Evolutionary conservation across 192 early-diverging fungal genomes (phyloP).

Genomic region (Kickxella alabastrina): DNA sequence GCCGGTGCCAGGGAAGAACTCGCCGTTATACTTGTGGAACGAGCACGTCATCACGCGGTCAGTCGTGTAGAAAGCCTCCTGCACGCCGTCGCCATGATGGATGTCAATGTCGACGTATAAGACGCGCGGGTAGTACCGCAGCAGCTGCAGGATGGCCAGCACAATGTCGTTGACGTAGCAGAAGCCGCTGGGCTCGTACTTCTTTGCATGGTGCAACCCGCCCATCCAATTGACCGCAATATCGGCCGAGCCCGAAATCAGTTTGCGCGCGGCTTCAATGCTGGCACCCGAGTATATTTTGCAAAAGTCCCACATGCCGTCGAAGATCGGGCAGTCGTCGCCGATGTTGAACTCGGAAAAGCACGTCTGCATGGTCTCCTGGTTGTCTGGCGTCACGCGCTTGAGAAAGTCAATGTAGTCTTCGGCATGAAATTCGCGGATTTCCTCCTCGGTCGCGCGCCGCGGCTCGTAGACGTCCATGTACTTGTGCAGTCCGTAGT

Average conservation of each 20-base stretch:
- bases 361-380: slow-evolving; percentile 53
- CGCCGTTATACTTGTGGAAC: slow-evolving; percentile 92
- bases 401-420: slow-evolving; percentile 97
- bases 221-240: slow-evolving; percentile 94
- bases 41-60: slow-evolving; percentile 96
- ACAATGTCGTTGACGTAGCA: slow-evolving; percentile 97
- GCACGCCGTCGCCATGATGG: slow-evolving; percentile 92
- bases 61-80: too few species aligned
- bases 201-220: slow-evolving; percentile 81
- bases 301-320: slow-evolving; percentile 96
- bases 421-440: slow-evolving; percentile 90
- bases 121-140: slow-evolving; percentile 77
- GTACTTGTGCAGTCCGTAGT: slow-evolving; percentile 88
- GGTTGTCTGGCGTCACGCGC: slow-evolving; percentile 73
- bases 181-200: slow-evolving; percentile 85
- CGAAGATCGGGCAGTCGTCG: slow-evolving; percentile 98
- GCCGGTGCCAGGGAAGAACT: slow-evolving; percentile 96
- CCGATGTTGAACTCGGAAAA: slow-evolving; percentile 83
- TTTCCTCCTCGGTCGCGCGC: slow-evolving; percentile 82
- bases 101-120: slow-evolving; percentile 93
- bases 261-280: slow-evolving; percentile 82
- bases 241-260: slow-evolving; percentile 76
- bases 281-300: slow-evolving; percentile 89
- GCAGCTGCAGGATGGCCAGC: slow-evolving; percentile 70
- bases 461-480: slow-evolving; percentile 84